Percentiles rank a stretch among this genome's conserved stretches.
These are phyloP conservation scores for Pseudogymnoascus sp. DNA, from an alignment of 2,329 filamentous ascomycete genomes.

Conservation along the genomic window DNA sequence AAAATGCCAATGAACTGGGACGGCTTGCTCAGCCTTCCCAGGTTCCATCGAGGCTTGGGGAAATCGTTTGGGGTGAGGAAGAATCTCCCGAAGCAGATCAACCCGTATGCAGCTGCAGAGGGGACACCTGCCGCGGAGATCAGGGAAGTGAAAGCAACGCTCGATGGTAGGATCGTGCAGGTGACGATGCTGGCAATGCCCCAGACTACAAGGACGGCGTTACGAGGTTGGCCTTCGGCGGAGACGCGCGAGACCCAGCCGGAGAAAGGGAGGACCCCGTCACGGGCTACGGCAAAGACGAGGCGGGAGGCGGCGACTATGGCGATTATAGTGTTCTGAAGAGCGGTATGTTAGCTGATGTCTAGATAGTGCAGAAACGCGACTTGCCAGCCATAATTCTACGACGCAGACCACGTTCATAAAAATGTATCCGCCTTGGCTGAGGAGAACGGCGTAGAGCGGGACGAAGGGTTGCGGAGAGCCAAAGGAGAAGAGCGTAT, in stretches of 20 bases:
- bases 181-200: conserved; percentile 43
- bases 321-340: conserved; percentile 48
- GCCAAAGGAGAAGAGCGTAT: conserved; percentile 43
- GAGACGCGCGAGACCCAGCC: conserved; percentile 47
- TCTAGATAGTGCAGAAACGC: not conserved
- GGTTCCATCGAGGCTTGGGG: conserved; percentile 38
- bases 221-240: conserved; percentile 46
- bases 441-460: conserved; percentile 48
- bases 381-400: conserved; percentile 41
- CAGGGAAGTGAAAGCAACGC: conserved; percentile 44
- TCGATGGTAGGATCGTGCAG: conserved; percentile 49
- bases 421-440: conserved; percentile 47
- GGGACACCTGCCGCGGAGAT: conserved; percentile 44
- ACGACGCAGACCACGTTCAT: conserved; percentile 51
- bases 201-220: conserved; percentile 52
- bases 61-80: conserved; percentile 39
- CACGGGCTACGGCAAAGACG: conserved; percentile 53
- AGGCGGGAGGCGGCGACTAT: conserved; percentile 51
- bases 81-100: conserved; percentile 41
- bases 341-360: conserved; percentile 13
- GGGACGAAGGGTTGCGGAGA: conserved; percentile 50
- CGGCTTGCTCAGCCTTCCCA: conserved; percentile 36
- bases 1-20: conserved; percentile 39
- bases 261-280: conserved; percentile 51
- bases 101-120: conserved; percentile 42